A percentile compares a stretch with the other conserved stretches of the same genome.
phyloP scores from a whole-genome alignment of 495 filamentous ascomycete genomes.

The Xylaria nigripes region DNA sequence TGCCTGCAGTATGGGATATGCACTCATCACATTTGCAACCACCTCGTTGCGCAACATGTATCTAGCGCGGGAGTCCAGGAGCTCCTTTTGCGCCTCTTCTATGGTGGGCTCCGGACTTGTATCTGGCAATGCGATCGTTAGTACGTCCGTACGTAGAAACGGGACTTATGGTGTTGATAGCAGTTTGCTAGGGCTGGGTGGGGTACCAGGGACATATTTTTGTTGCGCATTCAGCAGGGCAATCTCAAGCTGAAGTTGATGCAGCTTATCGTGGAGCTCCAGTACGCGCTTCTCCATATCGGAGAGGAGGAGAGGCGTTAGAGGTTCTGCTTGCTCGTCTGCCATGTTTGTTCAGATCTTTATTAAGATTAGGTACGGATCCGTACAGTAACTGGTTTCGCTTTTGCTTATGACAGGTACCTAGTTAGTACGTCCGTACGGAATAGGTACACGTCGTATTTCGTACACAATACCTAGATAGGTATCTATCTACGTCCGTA shows the following conservation, averaged over 20 bases:
- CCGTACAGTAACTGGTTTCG: too few species aligned
- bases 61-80: constrained; percentile 58
- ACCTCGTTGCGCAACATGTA: constrained; percentile 60
- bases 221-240: constrained; percentile 54
- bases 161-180: neutral
- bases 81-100: constrained; percentile 53
- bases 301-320: constrained; percentile 43
- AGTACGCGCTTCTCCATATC: constrained; percentile 54
- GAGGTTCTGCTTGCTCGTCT: constrained; percentile 4
- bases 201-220: constrained; percentile 23
- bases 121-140: too few species aligned
- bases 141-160: constrained; percentile 5
- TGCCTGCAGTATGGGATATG: constrained; percentile 67
- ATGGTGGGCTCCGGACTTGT: constrained; percentile 32
- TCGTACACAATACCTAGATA: too few species aligned
- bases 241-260: constrained; percentile 62
- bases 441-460: too few species aligned
- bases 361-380: too few species aligned
- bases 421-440: too few species aligned
- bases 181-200: constrained; percentile 1
- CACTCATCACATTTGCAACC: constrained; percentile 56
- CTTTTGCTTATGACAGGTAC: too few species aligned
- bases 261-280: constrained; percentile 58
- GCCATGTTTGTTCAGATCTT: constrained; percentile 11
- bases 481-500: too few species aligned